Evolutionary conservation across 2,329 filamentous ascomycete genomes (phyloP).

Genomic region (Pestalotiopsis sp.): DNA sequence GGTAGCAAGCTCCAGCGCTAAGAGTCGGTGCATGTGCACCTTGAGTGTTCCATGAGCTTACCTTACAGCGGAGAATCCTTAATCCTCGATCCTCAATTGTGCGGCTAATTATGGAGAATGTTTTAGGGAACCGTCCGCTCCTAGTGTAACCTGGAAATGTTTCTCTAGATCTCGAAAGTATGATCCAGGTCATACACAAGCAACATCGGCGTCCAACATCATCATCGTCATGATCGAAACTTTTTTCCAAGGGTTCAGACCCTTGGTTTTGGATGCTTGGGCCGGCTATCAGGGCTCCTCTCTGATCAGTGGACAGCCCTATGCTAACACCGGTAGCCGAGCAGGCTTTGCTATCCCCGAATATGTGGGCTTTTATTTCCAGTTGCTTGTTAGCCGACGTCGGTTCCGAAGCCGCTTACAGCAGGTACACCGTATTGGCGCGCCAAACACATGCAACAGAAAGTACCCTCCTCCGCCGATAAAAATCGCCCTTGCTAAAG

Average conservation of each 20-base stretch:
- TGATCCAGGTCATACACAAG: not conserved
- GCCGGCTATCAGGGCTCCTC: not conserved
- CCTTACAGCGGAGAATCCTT: not conserved
- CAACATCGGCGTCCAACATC: not conserved
- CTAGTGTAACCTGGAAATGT: no score
- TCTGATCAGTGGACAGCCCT: not conserved
- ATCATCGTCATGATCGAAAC: not conserved
- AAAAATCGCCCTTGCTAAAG: not conserved
- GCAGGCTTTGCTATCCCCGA: not conserved
- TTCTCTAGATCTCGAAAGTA: not conserved
- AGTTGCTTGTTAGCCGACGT: constrained; percentile 8
- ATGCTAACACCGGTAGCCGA: not conserved
- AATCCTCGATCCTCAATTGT: not conserved
- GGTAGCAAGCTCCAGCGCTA: not conserved
- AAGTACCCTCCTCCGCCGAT: constrained; percentile 3
- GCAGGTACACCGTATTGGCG: not conserved
- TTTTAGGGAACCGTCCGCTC: no score
- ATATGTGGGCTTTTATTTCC: not conserved
- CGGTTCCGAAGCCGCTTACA: constrained; percentile 11
- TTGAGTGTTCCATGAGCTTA: not conserved
- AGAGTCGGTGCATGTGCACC: not conserved
- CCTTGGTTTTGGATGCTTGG: not conserved
- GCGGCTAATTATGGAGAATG: not conserved
- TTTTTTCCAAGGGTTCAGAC: not conserved
- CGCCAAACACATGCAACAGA: not conserved